Conservation (phyloP, 495 filamentous ascomycete species). For the Lasiosphaeris hirsuta region DNA sequence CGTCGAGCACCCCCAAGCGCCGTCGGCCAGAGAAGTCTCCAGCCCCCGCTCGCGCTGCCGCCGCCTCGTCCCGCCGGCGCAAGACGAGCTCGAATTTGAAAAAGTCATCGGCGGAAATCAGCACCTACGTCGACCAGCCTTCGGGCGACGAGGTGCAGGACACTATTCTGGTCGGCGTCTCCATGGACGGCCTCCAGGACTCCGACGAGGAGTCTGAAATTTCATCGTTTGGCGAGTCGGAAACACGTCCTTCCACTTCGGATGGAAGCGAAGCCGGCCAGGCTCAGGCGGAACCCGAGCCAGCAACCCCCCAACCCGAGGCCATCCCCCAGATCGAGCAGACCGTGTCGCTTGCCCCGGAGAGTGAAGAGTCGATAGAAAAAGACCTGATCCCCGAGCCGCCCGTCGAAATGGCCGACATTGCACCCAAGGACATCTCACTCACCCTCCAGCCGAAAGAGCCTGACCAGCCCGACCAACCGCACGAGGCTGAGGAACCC, state of each 20-base stretch:
- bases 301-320: constrained; percentile 17
- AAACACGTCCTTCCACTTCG: constrained; percentile 17
- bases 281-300: constrained; percentile 7
- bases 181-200: constrained; percentile 19
- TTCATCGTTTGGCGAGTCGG: constrained; percentile 23
- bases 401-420: constrained; percentile 1
- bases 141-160: constrained; percentile 46
- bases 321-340: constrained; percentile 13
- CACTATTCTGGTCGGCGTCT: constrained; percentile 46
- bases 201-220: constrained; percentile 19
- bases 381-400: constrained; percentile 1
- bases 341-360: constrained; percentile 13
- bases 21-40: constrained; percentile 30
- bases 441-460: background rate
- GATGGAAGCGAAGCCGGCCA: constrained; percentile 15
- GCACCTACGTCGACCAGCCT: constrained; percentile 29
- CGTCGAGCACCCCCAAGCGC: constrained; percentile 14
- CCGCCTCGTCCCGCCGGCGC: constrained; percentile 31
- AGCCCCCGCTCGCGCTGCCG: constrained; percentile 25
- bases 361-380: constrained; percentile 13
- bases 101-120: constrained; percentile 30
- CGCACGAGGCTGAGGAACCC: background rate
- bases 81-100: constrained; percentile 20
- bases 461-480: background rate
- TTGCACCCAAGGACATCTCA: background rate